Evolutionary conservation across 2,329 filamentous ascomycete species (phyloP).

Genomic region (Calonectria honghensis): DNA sequence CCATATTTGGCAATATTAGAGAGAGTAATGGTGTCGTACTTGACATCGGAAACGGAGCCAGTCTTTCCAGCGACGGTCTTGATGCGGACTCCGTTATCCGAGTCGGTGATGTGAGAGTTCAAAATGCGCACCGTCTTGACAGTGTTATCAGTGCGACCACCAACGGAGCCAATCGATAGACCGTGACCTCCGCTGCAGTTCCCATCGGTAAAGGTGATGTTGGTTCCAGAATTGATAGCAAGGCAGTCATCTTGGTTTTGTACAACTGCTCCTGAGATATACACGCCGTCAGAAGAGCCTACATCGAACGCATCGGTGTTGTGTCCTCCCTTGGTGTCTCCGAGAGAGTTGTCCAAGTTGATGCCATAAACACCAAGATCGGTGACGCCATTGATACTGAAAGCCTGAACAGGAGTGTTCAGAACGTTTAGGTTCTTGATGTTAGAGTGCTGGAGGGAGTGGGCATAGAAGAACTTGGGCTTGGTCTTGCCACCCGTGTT

Average conservation of each 20-base stretch:
- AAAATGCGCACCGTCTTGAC: constrained; percentile 71
- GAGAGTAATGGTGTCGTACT: constrained; percentile 66
- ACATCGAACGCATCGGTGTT: constrained; percentile 79
- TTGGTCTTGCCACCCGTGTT: constrained; percentile 76
- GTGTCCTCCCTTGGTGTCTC: constrained; percentile 61
- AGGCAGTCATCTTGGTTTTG: constrained; percentile 79
- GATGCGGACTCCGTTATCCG: constrained; percentile 71
- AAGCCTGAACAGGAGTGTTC: constrained; percentile 65
- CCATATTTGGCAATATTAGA: constrained; percentile 64
- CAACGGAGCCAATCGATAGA: constrained; percentile 66
- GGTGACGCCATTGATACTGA: constrained; percentile 62
- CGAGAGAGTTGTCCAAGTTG: constrained; percentile 63
- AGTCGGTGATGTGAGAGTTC: constrained; percentile 70
- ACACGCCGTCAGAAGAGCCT: constrained; percentile 67
- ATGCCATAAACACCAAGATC: constrained; percentile 60
- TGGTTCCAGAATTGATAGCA: constrained; percentile 72
- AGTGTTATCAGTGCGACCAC: constrained; percentile 69
- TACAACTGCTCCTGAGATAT: constrained; percentile 71
- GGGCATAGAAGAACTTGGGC: constrained; percentile 76
- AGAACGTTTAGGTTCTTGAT: constrained; percentile 63
- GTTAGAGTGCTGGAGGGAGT: constrained; percentile 60
- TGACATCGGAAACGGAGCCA: constrained; percentile 65
- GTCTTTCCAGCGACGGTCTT: constrained; percentile 70
- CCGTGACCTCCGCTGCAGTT: constrained; percentile 67
- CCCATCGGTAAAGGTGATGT: constrained; percentile 67